Percentiles rank a stretch among this genome's conserved stretches.
Evolutionary conservation across 2,329 filamentous ascomycete genomes (phyloP).

Genomic region (Pseudocercospora ulei): DNA sequence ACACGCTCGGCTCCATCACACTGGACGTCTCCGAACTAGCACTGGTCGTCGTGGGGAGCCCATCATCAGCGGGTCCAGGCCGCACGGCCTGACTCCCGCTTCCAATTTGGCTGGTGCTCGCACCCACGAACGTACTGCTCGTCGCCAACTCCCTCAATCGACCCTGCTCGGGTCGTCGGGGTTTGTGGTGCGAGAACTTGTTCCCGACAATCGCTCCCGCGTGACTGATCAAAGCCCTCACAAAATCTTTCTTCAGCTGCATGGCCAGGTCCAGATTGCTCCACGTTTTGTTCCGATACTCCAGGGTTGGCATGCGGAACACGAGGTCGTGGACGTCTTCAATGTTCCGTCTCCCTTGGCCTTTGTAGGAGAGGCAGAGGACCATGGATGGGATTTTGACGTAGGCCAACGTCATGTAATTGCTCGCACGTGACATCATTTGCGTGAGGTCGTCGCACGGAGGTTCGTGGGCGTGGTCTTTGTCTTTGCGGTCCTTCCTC

Average conservation of each 20-base stretch:
- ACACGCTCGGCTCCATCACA: constrained; percentile 20
- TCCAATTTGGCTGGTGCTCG: constrained; percentile 15
- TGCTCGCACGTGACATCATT: constrained; percentile 91
- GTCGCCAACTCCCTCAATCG: constrained; percentile 76
- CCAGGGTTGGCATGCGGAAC: constrained; percentile 84
- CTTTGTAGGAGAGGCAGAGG: constrained; percentile 91
- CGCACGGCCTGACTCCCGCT: too few species aligned
- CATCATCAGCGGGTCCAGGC: constrained; percentile 18
- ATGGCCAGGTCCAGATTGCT: constrained; percentile 91
- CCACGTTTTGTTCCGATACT: constrained; percentile 99
- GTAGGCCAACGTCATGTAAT: constrained; percentile 94
- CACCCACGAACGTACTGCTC: constrained; percentile 54
- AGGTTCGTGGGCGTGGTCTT: constrained; percentile 47
- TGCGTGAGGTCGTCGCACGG: constrained; percentile 82
- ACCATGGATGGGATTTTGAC: constrained; percentile 93
- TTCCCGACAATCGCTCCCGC: constrained; percentile 95
- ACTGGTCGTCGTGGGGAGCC: constrained; percentile 14
- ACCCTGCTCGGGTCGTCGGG: constrained; percentile 66
- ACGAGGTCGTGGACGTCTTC: constrained; percentile 97
- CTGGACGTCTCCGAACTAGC: constrained; percentile 27
- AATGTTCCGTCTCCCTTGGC: constrained; percentile 86
- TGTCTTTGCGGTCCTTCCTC: constrained; percentile 43
- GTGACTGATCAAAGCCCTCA: constrained; percentile 87
- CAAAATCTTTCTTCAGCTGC: constrained; percentile 85
- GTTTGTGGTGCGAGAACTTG: constrained; percentile 84